phyloP scores from a whole-genome alignment of 805 yeast genomes.

The Suhomyces faveliae region DNA sequence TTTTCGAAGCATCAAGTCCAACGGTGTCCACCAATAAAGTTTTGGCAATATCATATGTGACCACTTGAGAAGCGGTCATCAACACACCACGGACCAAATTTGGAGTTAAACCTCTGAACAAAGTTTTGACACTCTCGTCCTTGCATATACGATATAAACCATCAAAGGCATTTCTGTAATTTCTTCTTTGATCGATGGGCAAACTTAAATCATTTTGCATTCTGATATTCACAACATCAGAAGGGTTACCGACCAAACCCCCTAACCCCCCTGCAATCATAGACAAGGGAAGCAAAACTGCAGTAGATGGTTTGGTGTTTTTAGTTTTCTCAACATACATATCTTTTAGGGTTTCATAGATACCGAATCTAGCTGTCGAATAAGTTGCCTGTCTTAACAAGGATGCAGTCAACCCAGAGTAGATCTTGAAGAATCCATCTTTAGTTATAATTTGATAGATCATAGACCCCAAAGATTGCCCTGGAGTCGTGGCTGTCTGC shows the following conservation, averaged over 20 bases:
- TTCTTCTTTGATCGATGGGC: constrained; percentile 62
- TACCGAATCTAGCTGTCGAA: constrained; percentile 82
- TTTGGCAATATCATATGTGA: constrained; percentile 78
- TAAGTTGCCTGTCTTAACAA: constrained; percentile 84
- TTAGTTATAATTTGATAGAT: constrained; percentile 54
- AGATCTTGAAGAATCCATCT: constrained; percentile 71
- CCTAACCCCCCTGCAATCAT: constrained; percentile 86
- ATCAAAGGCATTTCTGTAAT: constrained; percentile 75
- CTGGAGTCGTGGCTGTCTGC: constrained; percentile 72
- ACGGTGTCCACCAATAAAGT: constrained; percentile 49
- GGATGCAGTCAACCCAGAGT: constrained; percentile 81
- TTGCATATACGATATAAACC: constrained; percentile 60
- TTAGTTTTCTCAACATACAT: constrained; percentile 36
- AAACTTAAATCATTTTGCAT: constrained; percentile 86
- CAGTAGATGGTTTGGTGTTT: constrained; percentile 51
- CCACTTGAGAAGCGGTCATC: constrained; percentile 91
- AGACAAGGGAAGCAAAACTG: constrained; percentile 67
- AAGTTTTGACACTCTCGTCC: constrained; percentile 59
- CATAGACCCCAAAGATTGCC: constrained; percentile 62
- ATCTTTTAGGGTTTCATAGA: constrained; percentile 76
- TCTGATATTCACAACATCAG: constrained; percentile 83
- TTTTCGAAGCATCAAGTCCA: constrained; percentile 55
- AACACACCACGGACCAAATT: constrained; percentile 77
- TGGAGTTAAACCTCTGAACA: constrained; percentile 75
- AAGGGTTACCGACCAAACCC: constrained; percentile 83